Evolutionary conservation across 345 rosid species (phyloP).

Genomic region (Bruguiera parviflora): DNA sequence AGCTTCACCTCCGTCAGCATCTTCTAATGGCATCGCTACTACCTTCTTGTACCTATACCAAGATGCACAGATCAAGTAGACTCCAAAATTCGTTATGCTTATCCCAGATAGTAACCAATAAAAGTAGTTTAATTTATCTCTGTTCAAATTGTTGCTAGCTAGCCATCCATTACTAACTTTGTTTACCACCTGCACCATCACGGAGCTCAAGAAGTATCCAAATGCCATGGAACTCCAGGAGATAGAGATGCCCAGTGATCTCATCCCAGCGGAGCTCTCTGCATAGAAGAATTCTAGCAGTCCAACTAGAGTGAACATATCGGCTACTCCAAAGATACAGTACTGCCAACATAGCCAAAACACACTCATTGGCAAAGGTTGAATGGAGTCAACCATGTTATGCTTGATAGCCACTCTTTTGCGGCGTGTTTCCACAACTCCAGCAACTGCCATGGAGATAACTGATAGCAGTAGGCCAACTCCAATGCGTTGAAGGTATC

Average conservation of each 20-base stretch:
- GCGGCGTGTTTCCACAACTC: constrained; percentile 44
- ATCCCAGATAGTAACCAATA: constrained; percentile 37
- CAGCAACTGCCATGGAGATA: constrained; percentile 57
- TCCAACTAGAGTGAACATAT: constrained; percentile 56
- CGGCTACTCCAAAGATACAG: constrained; percentile 56
- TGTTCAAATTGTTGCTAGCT: constrained; percentile 36
- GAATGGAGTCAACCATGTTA: constrained; percentile 45
- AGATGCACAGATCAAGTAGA: constrained; percentile 52
- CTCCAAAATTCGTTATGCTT: constrained; percentile 42
- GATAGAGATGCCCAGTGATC: constrained; percentile 46
- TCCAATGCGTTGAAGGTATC: constrained; percentile 52
- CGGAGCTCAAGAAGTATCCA: constrained; percentile 55
- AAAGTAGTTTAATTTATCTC: constrained; percentile 41
- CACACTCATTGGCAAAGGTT: constrained; percentile 49
- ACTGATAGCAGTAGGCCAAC: constrained; percentile 49
- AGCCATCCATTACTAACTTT: constrained; percentile 53
- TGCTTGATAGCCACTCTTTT: constrained; percentile 44
- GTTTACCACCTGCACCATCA: constrained; percentile 51
- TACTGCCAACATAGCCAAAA: constrained; percentile 61
- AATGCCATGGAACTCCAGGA: constrained; percentile 55
- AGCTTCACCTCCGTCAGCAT: neutral
- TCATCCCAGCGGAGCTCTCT: constrained; percentile 59
- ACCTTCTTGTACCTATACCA: constrained; percentile 58
- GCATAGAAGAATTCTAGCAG: constrained; percentile 55
- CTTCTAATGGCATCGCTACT: constrained; percentile 20